Evolutionary conservation across 2,329 filamentous ascomycete species (phyloP).

Genomic region (Botrytis hyacinthi): DNA sequence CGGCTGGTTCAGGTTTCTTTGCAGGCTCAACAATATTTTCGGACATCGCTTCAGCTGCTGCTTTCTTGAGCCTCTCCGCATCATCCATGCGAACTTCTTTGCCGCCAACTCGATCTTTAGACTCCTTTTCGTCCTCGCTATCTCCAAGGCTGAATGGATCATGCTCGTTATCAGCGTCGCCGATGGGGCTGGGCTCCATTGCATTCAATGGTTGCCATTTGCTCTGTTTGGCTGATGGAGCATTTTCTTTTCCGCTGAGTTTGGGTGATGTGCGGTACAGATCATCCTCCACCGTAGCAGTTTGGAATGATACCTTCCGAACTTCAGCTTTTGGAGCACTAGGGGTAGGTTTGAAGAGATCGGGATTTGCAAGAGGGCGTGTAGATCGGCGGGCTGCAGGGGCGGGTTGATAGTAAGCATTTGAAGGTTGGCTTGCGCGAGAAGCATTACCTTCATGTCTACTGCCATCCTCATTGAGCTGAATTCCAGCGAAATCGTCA

Average conservation of each 20-base stretch:
- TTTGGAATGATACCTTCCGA: conserved; percentile 55
- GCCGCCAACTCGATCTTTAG: conserved; percentile 54
- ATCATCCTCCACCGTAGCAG: conserved; percentile 64
- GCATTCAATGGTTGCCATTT: conserved; percentile 96
- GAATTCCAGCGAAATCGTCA: conserved; percentile 80
- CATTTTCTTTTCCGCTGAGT: conserved; percentile 51
- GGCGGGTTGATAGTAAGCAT: conserved; percentile 39
- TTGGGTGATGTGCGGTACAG: conserved; percentile 67
- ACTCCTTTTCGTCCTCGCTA: conserved; percentile 86
- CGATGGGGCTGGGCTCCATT: conserved; percentile 79
- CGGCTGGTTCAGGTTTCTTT: conserved; percentile 35
- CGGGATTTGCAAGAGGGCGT: conserved; percentile 70
- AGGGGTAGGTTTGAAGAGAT: conserved; percentile 72
- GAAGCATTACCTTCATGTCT: conserved; percentile 39
- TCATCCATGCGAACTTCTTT: conserved; percentile 55
- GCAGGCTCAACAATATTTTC: conserved; percentile 41
- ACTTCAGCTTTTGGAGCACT: conserved; percentile 43
- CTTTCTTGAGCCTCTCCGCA: conserved; percentile 61
- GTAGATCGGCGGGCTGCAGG: conserved; percentile 56
- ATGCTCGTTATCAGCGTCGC: conserved; percentile 69
- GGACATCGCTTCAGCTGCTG: conserved; percentile 50
- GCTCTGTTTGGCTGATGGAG: conserved; percentile 64
- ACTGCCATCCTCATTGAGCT: conserved; percentile 64
- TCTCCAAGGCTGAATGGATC: conserved; percentile 97
- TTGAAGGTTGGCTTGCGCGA: background rate